Base-by-base conservation (phyloP, 345 rosid genomes). In the Raphanus raphanistrum region DNA sequence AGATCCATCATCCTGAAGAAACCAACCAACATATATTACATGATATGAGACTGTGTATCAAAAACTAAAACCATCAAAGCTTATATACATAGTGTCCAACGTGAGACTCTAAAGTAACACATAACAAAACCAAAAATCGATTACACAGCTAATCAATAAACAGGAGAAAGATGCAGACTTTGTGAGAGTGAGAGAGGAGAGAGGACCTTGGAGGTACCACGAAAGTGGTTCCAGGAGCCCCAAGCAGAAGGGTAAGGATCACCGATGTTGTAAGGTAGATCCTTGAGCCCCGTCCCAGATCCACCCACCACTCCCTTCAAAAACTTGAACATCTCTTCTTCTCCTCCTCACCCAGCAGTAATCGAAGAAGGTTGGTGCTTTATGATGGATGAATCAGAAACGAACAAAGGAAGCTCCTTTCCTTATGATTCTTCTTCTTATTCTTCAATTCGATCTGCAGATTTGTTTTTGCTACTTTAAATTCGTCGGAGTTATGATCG, bases 171-270 rank as follows among this genome's bases (percentile, higher is more conserved):
- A 6, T 13, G 2, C 16, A 41, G n/a, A 41, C 48, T 41, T 41
- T 41, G n/a, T 6, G 36, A 62, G 29, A 63, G 54, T 67, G 32
- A 62, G 58, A 33, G 61, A 16, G 6, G 58, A 52, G 59, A 52
- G 0, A 16, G 59, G 59, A 86, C 97, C 92, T 90, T 92, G 81
- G 97, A 91, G 75, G 91, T 91, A 76, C 99, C 99, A 54, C 92
- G 97, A 76, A 80, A 87, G 82, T 95, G 99, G 71, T 89, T 80
- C 98, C 99, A 95, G 17, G 97, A 91, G 69, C 96, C 98, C 98
- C 98, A 95, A 67, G 98, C 90, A 61, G 96, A 82, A 66, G 94
- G 86, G 59, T 89, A 91, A 81, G 97, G 96, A 45, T 91, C 98
- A 70, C 94, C 97, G 43, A 95, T 89, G 83, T 84, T 89, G 80